These are phyloP conservation scores for Abrus precatorius DNA, from an alignment of 306 rosid species.

Conservation along the genomic window DNA sequence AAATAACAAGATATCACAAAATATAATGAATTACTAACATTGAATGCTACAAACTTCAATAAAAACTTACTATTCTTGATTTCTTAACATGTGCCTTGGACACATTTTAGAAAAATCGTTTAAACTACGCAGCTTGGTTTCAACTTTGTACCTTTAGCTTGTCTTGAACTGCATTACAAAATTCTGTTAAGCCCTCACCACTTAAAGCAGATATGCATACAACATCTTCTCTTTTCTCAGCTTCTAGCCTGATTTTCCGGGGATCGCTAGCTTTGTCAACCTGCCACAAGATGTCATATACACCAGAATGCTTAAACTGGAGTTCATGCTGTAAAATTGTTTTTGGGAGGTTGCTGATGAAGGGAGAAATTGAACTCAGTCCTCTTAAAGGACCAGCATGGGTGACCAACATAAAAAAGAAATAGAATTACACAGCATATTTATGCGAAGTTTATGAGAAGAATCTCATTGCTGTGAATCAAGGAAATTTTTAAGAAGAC, in stretches of 20 bases:
- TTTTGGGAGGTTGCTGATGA: constrained; percentile 15
- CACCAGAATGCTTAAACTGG: constrained; percentile 33
- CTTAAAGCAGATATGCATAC: constrained; percentile 87
- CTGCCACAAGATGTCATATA: constrained; percentile 56
- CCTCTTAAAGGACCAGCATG: constrained; percentile 3
- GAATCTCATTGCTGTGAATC: neutral
- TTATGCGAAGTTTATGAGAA: constrained; percentile 16
- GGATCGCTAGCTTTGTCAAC: constrained; percentile 83
- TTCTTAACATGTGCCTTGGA: too few species aligned
- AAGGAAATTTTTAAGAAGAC: neutral
- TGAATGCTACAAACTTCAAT: too few species aligned
- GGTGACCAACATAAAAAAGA: neutral
- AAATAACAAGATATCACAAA: too few species aligned
- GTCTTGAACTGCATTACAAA: constrained; percentile 83
- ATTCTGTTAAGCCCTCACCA: constrained; percentile 78
- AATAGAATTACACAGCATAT: neutral
- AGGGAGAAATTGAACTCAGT: constrained; percentile 2
- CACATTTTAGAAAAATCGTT: too few species aligned
- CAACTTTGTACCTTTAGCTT: constrained; percentile 74
- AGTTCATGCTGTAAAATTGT: constrained; percentile 23
- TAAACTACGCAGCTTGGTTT: constrained; percentile 1
- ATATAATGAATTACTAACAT: too few species aligned
- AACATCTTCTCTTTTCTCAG: constrained; percentile 77
- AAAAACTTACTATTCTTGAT: too few species aligned
- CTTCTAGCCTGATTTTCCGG: constrained; percentile 69